These are phyloP conservation scores for Skeletonema menzelii DNA, from an alignment of 108 stramenopile species.

Conservation along the genomic window DNA sequence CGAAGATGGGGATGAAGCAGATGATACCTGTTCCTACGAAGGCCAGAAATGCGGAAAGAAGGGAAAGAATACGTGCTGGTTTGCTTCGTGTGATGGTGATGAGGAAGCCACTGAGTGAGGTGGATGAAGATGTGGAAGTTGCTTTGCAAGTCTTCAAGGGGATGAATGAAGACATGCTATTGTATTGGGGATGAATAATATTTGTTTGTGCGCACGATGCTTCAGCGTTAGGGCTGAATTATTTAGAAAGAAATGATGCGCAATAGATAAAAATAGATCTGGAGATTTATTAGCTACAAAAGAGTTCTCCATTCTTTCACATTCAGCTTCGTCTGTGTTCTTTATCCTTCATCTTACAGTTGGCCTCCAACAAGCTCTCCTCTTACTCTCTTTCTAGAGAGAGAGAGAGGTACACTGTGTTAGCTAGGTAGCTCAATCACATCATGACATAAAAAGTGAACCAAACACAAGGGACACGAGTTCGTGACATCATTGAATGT, in stretches of 20 bases:
- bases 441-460: too few relatives aligned
- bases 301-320: background rate
- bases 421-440: too few relatives aligned
- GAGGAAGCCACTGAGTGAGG: background rate
- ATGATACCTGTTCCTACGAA: background rate
- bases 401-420: too few relatives aligned
- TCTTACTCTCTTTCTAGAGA: too few relatives aligned
- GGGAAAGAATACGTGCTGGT: background rate
- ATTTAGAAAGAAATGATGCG: background rate
- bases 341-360: too few relatives aligned
- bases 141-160: background rate
- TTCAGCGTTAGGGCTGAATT: background rate
- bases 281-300: background rate
- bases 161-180: background rate
- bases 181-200: background rate
- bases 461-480: too few relatives aligned
- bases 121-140: background rate
- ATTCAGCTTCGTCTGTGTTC: background rate
- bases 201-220: background rate
- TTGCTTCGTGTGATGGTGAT: background rate
- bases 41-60: background rate
- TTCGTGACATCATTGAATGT: too few relatives aligned
- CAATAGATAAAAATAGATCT: background rate
- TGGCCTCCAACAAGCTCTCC: too few relatives aligned
- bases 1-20: background rate